Percentiles rank a stretch among this genome's conserved stretches.
Evolutionary conservation across 305 asterid species (phyloP).

Genomic region (Solanum hybrid): DNA sequence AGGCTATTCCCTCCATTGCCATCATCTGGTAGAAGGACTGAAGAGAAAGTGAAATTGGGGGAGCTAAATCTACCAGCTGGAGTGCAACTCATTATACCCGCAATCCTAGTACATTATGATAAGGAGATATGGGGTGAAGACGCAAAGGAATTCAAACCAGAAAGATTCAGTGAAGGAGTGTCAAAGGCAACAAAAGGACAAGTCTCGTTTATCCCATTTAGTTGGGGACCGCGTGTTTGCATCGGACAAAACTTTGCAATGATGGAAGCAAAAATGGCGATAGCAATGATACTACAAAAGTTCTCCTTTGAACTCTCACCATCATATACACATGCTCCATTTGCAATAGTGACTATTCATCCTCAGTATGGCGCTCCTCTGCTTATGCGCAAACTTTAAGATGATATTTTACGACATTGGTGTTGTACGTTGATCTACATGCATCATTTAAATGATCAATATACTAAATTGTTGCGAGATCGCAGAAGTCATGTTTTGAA

Average conservation of each 20-base stretch:
- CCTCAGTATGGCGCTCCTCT: slow-evolving; percentile 34
- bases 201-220: not conserved
- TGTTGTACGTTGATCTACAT: no score
- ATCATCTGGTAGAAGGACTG: no score
- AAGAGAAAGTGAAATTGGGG: no score
- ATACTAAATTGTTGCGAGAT: not conserved
- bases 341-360: slow-evolving; percentile 14
- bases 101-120: no score
- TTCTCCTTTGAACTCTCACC: slow-evolving; percentile 34
- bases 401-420: not conserved
- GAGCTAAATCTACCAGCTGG: no score
- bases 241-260: slow-evolving; percentile 1
- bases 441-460: not conserved
- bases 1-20: no score
- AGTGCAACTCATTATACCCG: no score
- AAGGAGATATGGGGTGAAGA: no score
- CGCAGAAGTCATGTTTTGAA: not conserved
- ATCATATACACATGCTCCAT: slow-evolving; percentile 35
- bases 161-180: slow-evolving; percentile 10
- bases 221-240: not conserved
- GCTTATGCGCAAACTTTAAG: not conserved
- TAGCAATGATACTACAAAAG: slow-evolving; percentile 35
- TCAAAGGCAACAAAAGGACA: slow-evolving; percentile 2
- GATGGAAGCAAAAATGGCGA: slow-evolving; percentile 38
- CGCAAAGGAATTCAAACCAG: no score